These are phyloP conservation scores for Amyloporia xantha DNA, from an alignment of 768 basidiomycete species.

Conservation along the genomic window DNA sequence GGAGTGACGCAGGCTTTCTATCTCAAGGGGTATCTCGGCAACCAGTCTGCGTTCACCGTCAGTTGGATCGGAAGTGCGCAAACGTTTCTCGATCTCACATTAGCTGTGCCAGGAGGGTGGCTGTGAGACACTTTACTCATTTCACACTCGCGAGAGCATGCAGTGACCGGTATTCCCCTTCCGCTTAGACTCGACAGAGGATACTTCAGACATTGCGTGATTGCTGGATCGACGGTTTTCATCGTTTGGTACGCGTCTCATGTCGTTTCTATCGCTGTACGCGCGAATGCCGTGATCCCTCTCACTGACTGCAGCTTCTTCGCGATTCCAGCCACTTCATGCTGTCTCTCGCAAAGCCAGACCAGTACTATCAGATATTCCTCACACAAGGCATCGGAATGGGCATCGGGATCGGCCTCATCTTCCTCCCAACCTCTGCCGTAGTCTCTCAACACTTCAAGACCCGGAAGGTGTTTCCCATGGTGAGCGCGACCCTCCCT, in stretches of 20 bases:
- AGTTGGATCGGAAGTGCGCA: slow-evolving; percentile 23
- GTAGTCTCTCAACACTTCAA: slow-evolving; percentile 1
- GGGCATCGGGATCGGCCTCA: slow-evolving; percentile 43
- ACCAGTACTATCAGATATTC: slow-evolving; percentile 36
- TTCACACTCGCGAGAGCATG: too few species aligned
- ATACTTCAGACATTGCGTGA: background rate
- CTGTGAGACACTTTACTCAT: too few species aligned
- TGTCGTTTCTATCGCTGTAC: too few species aligned
- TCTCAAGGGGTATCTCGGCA: background rate
- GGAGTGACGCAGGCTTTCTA: slow-evolving; percentile 1
- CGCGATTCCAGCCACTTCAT: slow-evolving; percentile 23
- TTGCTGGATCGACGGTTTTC: background rate
- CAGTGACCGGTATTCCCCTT: too few species aligned
- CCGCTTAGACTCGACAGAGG: background rate
- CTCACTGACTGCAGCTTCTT: too few species aligned
- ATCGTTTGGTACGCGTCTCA: background rate
- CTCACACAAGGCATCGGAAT: slow-evolving; percentile 49
- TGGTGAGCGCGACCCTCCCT: too few species aligned
- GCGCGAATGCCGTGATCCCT: too few species aligned
- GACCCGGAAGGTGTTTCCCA: background rate
- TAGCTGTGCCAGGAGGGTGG: slow-evolving; percentile 16
- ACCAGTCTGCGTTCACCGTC: background rate
- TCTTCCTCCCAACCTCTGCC: slow-evolving; percentile 21
- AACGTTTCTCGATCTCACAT: slow-evolving; percentile 16
- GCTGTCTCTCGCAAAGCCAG: slow-evolving; percentile 38